phyloP scores from a whole-genome alignment of 768 basidiomycete genomes.

The Rickenella mellea region DNA sequence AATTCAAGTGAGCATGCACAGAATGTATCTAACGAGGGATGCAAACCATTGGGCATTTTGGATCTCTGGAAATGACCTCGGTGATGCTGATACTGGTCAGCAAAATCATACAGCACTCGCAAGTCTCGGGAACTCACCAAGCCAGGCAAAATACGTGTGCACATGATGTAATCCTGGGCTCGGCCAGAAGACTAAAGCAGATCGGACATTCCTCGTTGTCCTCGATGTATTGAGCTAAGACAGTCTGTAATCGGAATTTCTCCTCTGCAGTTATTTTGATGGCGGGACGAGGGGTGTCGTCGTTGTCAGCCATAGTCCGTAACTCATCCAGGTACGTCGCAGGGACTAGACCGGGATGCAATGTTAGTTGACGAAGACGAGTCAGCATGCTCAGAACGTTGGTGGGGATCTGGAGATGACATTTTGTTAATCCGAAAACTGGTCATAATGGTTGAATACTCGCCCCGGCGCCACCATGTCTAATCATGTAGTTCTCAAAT shows the following conservation, averaged over 20 bases:
- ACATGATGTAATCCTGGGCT: slow-evolving; percentile 68
- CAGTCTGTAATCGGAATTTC: slow-evolving; percentile 42
- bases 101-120: background rate
- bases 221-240: slow-evolving; percentile 60
- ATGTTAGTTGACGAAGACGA: slow-evolving; percentile 71
- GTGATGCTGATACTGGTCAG: slow-evolving; percentile 39
- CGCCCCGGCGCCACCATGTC: slow-evolving; percentile 24
- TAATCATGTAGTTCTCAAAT: slow-evolving; percentile 44
- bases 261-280: slow-evolving; percentile 43
- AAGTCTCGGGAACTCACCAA: slow-evolving; percentile 35
- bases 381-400: slow-evolving; percentile 79
- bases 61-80: slow-evolving; percentile 58
- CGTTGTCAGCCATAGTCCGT: slow-evolving; percentile 24
- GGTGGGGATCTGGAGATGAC: slow-evolving; percentile 40
- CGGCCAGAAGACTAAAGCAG: slow-evolving; percentile 49
- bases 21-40: background rate
- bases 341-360: slow-evolving; percentile 74
- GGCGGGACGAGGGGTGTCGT: slow-evolving; percentile 15
- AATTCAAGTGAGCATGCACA: slow-evolving; percentile 1
- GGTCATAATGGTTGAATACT: slow-evolving; percentile 2
- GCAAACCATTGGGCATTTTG: slow-evolving; percentile 74
- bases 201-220: slow-evolving; percentile 80
- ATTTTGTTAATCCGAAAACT: slow-evolving; percentile 3
- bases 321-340: slow-evolving; percentile 61
- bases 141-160: slow-evolving; percentile 62